These are phyloP conservation scores for Auxenochlorella protothecoides DNA, from an alignment of 139 green algal genomes.

Conservation along the genomic window DNA sequence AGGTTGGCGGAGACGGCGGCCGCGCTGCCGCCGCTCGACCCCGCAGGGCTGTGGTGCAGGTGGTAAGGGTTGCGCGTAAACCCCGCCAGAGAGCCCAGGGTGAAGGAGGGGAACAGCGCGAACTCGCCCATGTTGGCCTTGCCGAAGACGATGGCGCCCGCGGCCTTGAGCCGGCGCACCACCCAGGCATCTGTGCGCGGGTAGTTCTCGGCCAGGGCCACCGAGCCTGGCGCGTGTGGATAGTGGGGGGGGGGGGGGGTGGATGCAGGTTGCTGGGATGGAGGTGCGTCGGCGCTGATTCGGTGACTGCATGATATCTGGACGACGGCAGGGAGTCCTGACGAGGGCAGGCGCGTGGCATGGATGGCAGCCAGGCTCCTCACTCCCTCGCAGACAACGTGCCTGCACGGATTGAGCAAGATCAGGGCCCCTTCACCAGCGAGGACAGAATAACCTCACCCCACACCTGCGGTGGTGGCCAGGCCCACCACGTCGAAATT, in stretches of 20 bases:
- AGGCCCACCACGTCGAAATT: constrained; percentile 15
- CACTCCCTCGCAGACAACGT: too few species aligned
- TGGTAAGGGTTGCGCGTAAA: constrained; percentile 22
- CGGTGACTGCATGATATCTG: not conserved
- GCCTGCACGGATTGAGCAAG: too few species aligned
- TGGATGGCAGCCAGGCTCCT: too few species aligned
- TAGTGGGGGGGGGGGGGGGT: not conserved
- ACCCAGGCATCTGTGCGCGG: not conserved
- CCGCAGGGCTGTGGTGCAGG: constrained; percentile 1
- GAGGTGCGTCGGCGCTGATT: not conserved
- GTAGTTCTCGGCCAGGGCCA: constrained; percentile 1
- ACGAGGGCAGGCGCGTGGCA: too few species aligned
- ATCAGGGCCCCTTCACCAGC: too few species aligned
- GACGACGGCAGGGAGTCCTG: too few species aligned
- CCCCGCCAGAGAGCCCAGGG: constrained; percentile 18
- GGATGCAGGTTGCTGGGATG: not conserved
- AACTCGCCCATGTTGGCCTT: constrained; percentile 65
- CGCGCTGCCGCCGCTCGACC: constrained; percentile 42
- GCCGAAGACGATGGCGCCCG: constrained; percentile 42
- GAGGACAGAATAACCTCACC: too few species aligned
- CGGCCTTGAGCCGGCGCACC: constrained; percentile 15
- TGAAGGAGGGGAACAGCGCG: constrained; percentile 43
- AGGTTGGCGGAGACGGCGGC: constrained; percentile 34
- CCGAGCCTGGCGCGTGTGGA: not conserved
- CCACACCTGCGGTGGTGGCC: constrained; percentile 10